Base-by-base conservation (phyloP, 202 grass and related monocot genomes). In the Brachypodium distachyon region DNA sequence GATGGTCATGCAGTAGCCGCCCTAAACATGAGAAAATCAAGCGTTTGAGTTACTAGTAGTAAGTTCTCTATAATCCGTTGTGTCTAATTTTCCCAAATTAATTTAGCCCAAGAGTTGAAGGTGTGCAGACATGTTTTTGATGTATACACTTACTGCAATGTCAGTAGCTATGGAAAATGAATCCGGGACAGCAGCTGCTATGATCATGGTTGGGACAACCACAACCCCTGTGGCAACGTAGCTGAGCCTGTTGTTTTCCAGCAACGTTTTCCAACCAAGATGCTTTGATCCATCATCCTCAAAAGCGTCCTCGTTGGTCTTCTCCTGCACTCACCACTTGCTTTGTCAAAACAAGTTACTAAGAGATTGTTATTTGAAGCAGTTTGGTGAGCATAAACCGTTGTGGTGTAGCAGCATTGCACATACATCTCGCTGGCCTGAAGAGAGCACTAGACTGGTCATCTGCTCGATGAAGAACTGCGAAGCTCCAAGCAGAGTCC, bases 1-100 rank as follows among this genome's bases (percentile, higher is more conserved):
- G 76, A 97, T 88, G 77, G 87, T 93, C 93, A 97, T 97, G 85
- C 93, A 93, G 76, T 97, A 97, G 25, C 93, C 87, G 12, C 93
- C 88, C 90, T 93, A 69, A 43, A 81, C 68, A 60, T 37, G 32
- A 9, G 25, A 39, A 87, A 57, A 61, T 31, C 58, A 53, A 27
- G 32, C 38, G 9, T 55, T 8, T 38, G 77, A 19, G 76, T 50
- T 34, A 42, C 29, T 19, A 18, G 39, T 37, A 76, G 0, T 13
- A 53, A 33, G n/a, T n/a, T n/a, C n/a, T n/a, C n/a, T n/a, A n/a
- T n/a, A n/a, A n/a, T n/a, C n/a, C n/a, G n/a, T n/a, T n/a, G n/a
- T n/a, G n/a, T n/a, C n/a, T 23, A 17, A 12, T 22, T 44, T 14
- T 44, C 26, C 67, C 27, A 50, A 73, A 18, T 46, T 47, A n/a